These are phyloP conservation scores for Rehmannia glutinosa DNA, from an alignment of 257 asterid genomes.

Conservation along the genomic window DNA sequence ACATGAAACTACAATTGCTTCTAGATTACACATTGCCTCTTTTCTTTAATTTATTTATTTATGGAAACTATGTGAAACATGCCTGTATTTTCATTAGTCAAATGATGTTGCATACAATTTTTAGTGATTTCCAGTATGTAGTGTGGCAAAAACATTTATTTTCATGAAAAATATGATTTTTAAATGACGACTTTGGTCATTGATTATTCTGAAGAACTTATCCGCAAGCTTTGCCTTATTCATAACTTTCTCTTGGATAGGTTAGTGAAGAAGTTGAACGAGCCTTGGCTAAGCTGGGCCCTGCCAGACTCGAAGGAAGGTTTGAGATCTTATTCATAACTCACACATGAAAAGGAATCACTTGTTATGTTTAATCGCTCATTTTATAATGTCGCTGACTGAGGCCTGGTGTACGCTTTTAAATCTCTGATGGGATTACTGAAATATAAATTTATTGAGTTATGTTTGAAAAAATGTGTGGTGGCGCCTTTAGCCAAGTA, in stretches of 20 bases:
- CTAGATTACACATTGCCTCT: background rate
- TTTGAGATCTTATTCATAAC: slow-evolving; percentile 3
- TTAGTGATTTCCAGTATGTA: background rate
- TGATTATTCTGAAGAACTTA: background rate
- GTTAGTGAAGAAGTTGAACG: slow-evolving; percentile 99
- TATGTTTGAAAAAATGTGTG: too few species aligned
- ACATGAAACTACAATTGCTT: background rate
- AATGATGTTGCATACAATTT: background rate
- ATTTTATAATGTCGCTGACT: background rate
- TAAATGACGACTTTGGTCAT: background rate
- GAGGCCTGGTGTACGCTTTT: background rate
- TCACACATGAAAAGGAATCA: background rate
- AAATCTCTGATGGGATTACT: background rate
- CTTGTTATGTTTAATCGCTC: background rate
- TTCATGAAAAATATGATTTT: background rate
- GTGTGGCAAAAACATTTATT: background rate
- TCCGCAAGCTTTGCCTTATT: slow-evolving; percentile 2
- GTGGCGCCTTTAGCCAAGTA: too few species aligned
- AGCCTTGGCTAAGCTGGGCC: slow-evolving; percentile 92
- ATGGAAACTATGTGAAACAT: background rate
- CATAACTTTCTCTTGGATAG: slow-evolving; percentile 35
- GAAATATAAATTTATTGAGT: background rate
- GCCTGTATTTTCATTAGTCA: background rate
- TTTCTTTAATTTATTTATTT: background rate
- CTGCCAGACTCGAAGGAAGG: slow-evolving; percentile 50